Conservation (phyloP, 2,329 filamentous ascomycete species). For the Nothophaeocryptopus gaeumannii region DNA sequence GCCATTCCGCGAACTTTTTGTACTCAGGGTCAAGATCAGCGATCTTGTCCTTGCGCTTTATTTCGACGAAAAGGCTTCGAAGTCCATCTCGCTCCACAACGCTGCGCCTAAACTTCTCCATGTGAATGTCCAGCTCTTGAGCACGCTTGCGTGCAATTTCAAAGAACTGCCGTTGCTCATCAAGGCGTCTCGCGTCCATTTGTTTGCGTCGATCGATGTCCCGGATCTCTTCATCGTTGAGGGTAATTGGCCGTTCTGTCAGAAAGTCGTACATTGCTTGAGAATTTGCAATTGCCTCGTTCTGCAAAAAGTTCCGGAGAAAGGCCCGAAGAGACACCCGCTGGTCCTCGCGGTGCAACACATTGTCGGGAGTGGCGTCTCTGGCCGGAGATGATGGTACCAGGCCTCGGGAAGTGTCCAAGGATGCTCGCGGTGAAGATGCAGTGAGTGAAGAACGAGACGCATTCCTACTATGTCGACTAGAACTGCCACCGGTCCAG, state of each 20-base stretch:
- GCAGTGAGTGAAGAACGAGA: slow-evolving; percentile 39
- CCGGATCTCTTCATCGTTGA: slow-evolving; percentile 76
- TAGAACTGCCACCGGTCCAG: slow-evolving; percentile 32
- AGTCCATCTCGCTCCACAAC: slow-evolving; percentile 78
- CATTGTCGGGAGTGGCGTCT: slow-evolving; percentile 23
- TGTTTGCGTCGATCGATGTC: slow-evolving; percentile 78
- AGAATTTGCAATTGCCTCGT: slow-evolving; percentile 77
- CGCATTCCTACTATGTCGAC: slow-evolving; percentile 41
- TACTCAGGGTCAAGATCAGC: slow-evolving; percentile 89
- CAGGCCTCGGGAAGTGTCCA: slow-evolving; percentile 26
- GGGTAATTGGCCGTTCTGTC: slow-evolving; percentile 65
- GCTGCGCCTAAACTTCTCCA: slow-evolving; percentile 74
- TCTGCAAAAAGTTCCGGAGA: slow-evolving; percentile 79
- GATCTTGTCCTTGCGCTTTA: slow-evolving; percentile 84
- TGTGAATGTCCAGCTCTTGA: slow-evolving; percentile 91
- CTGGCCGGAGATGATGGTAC: slow-evolving; percentile 13
- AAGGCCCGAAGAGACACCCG: slow-evolving; percentile 88
- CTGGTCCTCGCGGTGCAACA: slow-evolving; percentile 83
- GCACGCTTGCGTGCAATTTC: slow-evolving; percentile 89
- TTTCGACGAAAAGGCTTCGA: slow-evolving; percentile 88
- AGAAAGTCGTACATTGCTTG: slow-evolving; percentile 83
- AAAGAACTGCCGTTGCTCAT: slow-evolving; percentile 92
- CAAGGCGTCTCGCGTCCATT: slow-evolving; percentile 81
- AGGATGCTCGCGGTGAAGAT: slow-evolving; percentile 33
- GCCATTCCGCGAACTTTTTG: slow-evolving; percentile 97